Percentiles rank a stretch among this genome's conserved stretches.
phyloP scores from a whole-genome alignment of 1,139 yeast species.

The Pichia sp. region DNA sequence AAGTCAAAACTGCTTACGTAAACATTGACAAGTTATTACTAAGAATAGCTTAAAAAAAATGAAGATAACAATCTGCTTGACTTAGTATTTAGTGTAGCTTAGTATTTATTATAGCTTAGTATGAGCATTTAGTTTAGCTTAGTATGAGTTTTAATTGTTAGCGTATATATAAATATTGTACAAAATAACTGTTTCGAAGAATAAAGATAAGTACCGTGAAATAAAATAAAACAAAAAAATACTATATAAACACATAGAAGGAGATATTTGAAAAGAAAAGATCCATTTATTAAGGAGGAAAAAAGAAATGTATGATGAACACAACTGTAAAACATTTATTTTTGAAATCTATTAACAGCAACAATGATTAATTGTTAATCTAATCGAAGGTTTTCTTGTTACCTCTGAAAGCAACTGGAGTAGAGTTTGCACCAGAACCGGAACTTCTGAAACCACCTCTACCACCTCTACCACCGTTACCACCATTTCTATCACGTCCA shows the following conservation, averaged over 20 bases:
- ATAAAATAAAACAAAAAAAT: constrained; percentile 5
- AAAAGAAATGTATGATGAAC: not conserved
- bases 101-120: too few relatives aligned
- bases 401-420: constrained; percentile 59
- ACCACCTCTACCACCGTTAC: constrained; percentile 42
- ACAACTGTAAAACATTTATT: not conserved
- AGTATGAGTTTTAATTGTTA: not conserved
- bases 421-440: constrained; percentile 50
- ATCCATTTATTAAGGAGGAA: constrained; percentile 2
- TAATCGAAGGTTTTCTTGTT: constrained; percentile 75
- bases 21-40: too few relatives aligned
- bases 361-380: constrained; percentile 1
- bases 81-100: too few relatives aligned
- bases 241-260: constrained; percentile 11
- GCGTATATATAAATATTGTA: constrained; percentile 2
- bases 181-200: constrained; percentile 10
- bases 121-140: too few relatives aligned
- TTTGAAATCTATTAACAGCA: not conserved
- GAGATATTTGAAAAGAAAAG: constrained; percentile 14
- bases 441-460: constrained; percentile 29
- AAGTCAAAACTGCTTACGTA: too few relatives aligned
- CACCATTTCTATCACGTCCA: constrained; percentile 36
- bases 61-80: too few relatives aligned
- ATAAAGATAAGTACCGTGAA: constrained; percentile 6
- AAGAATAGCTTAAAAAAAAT: too few relatives aligned